Conservation (phyloP, 1,284 basidiomycete species). For the Cryptococcus floricola region DNA sequence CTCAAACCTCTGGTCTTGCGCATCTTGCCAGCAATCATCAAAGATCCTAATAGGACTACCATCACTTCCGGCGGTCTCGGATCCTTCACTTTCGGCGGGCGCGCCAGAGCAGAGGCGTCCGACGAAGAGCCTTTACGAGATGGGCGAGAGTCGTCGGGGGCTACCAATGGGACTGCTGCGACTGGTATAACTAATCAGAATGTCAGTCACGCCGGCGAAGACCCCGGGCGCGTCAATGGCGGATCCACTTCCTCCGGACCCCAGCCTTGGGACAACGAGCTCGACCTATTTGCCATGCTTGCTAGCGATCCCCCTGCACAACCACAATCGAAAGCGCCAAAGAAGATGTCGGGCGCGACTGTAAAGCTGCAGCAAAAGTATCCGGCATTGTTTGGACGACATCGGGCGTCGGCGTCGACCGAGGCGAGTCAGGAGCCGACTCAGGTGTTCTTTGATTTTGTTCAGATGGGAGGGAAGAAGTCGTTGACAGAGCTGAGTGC, state of each 20-base stretch:
- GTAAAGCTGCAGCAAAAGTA: background rate
- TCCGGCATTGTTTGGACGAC: background rate
- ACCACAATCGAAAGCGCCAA: background rate
- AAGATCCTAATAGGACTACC: slow-evolving; percentile 1
- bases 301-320: slow-evolving; percentile 21
- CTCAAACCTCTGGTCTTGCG: slow-evolving; percentile 46
- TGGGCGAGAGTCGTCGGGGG: background rate
- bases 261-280: slow-evolving; percentile 13
- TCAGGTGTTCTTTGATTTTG: slow-evolving; percentile 44
- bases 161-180: background rate
- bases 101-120: background rate
- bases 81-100: background rate
- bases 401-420: background rate
- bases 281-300: slow-evolving; percentile 41
- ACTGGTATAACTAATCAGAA: background rate
- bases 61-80: background rate
- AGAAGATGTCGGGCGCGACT: background rate
- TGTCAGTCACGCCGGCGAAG: background rate
- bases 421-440: slow-evolving; percentile 29
- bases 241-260: slow-evolving; percentile 9
- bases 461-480: slow-evolving; percentile 40
- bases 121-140: background rate
- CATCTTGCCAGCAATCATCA: slow-evolving; percentile 22
- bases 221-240: background rate
- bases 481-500: slow-evolving; percentile 38